Evolutionary conservation across 441 rosid genomes (phyloP), one percentile per base, ranked within the genome.

Genomic region (Kokia cookei): DNA sequence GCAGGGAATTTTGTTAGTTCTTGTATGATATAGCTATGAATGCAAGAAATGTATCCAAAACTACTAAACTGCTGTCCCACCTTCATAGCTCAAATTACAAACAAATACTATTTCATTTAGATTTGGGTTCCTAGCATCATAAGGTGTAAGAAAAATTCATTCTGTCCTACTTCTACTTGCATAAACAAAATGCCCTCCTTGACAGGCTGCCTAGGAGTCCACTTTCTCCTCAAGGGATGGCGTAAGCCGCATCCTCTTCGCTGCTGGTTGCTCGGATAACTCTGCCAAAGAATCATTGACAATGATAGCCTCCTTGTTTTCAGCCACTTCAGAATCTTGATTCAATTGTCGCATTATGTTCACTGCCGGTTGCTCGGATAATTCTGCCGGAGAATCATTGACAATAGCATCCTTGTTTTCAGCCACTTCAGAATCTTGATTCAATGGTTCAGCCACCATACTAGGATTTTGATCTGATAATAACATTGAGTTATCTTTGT

Each of bases 241-340:
- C 22, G 81, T 59, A 50, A 89, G 79, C 75, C 85, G 80, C 29
- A 74, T 82, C 83, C 92, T 86, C 82, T 95, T 93, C 22, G 91
- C 81, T 77, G 85, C 85, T 76, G 78, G 45, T 42, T 42, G 45
- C 45, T 42, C 45, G 9, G 45, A 42, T 42, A 42, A 42, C 2
- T 42, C 45, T 42, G 45, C 45, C 9, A 42, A 3, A 42, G 45
- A 37, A 73, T 72, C 76, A 72, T 69, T 71, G 60, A 55, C 75
- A 73, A 19, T 19, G 22, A 77, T 75, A 14, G 59, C 62, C 61
- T 66, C 51, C 40, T 26, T 10, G 72, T 79, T 72, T 69, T 74
- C 79, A 32, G 51, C 75, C 15, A 40, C 15, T 43, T 70, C 76
- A 42, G 51, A 37, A 59, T 78, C 84, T 54, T 76, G 74, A 78